Percentiles rank a stretch among this genome's conserved stretches.
Conservation (phyloP, 2,329 filamentous ascomycete genomes). For the Tolypocladium endophyticum region DNA sequence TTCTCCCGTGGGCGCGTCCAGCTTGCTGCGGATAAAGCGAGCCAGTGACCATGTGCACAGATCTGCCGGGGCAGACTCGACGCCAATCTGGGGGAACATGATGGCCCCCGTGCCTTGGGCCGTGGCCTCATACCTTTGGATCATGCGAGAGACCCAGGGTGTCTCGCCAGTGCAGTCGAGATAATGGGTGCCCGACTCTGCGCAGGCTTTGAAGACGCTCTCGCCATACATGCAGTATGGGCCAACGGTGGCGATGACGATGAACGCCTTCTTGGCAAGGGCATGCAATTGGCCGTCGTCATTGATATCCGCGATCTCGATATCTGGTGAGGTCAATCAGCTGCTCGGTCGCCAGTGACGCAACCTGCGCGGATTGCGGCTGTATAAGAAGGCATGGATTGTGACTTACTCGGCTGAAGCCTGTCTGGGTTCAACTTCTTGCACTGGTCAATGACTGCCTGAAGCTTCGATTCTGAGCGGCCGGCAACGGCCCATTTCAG, state of each 20-base stretch:
- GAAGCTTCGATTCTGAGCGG: constrained; percentile 66
- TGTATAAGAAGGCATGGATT: no score
- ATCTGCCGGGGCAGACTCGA: constrained; percentile 54
- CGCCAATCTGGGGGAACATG: constrained; percentile 49
- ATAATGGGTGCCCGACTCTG: constrained; percentile 53
- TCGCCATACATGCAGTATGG: constrained; percentile 49
- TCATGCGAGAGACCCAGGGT: constrained; percentile 48
- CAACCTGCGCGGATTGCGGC: background rate
- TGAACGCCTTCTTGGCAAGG: constrained; percentile 44
- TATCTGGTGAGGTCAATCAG: constrained; percentile 20
- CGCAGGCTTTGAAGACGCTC: constrained; percentile 49
- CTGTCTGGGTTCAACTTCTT: constrained; percentile 60
- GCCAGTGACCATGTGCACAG: constrained; percentile 45
- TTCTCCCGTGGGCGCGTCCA: constrained; percentile 39
- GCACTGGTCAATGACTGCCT: constrained; percentile 56
- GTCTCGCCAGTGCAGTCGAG: constrained; percentile 53
- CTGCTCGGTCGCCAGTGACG: background rate
- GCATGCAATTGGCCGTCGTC: constrained; percentile 32
- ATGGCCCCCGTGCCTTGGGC: constrained; percentile 45
- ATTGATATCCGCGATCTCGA: constrained; percentile 41
- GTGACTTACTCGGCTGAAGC: constrained; percentile 49
- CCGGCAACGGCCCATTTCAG: constrained; percentile 84
- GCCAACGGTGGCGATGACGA: constrained; percentile 49
- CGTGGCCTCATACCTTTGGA: constrained; percentile 42
- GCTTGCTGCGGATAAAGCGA: constrained; percentile 35